Base-by-base conservation (phyloP, 1,284 basidiomycete species). In the Sutorius eximius region DNA sequence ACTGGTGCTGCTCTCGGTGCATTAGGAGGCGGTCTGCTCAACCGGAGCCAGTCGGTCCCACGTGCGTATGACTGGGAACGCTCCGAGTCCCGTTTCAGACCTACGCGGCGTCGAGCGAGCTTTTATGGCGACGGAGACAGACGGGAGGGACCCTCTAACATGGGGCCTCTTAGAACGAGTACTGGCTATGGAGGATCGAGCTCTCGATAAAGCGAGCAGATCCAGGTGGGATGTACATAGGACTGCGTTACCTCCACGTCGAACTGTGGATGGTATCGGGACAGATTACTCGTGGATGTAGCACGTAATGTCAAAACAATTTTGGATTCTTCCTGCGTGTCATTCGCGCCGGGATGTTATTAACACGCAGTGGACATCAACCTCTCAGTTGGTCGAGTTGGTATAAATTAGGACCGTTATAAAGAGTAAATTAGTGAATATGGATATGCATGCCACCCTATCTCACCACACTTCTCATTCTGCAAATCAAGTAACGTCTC, bases 1-100 rank as follows among this genome's bases (percentile, higher is more conserved):
- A 86, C 85, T 0, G 92, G 93, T 15, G 80, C 87, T 12, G 80
- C 82, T 1, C 65, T 87, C 1, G 91, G 89, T 8, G 86, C 85
- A 37, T 68, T 87, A 0, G 87, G 83, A 0, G 80, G 82, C 20
- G 82, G 83, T 60, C 63, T 86, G 9, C 74, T 77, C 65, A 84
- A 81, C 59, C 71, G 77, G 24, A 61, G 64, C 22, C 65, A 57
- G 54, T 63, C 69, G 8, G 51, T n/a, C 56, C 45, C 62, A n/a
- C 54, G 75, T 59, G 48, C 61, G 58, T 75, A 77, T 54, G 82
- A 86, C 59, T 85, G 83, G 83, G 80, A 85, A 67, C 71, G 66
- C 66, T 56, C 76, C 73, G 56, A 57, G 12, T 12, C 61, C 7
- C 65, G 59, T 49, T 64, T 61, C 54, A 56, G 62, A 38, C 48